Percentiles rank a stretch among this genome's conserved stretches.
phyloP scores from a whole-genome alignment of 1,139 yeast species.

The Sugiyamaella castrensis region DNA sequence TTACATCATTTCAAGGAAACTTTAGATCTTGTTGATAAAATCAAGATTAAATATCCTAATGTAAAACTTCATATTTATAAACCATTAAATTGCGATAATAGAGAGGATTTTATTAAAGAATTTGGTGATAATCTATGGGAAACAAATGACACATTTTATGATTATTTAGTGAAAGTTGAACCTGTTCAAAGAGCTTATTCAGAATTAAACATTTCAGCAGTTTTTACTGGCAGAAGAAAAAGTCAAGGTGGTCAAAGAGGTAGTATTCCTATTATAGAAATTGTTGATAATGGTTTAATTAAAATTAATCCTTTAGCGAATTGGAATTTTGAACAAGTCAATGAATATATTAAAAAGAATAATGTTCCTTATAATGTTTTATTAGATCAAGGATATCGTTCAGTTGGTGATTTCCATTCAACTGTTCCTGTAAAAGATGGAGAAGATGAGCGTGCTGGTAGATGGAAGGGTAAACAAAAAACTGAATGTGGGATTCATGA shows the following conservation, averaged over 20 bases:
- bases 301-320: conserved; percentile 87
- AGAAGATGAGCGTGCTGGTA: conserved; percentile 92
- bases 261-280: conserved; percentile 74
- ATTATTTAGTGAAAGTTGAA: conserved; percentile 85
- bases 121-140: conserved; percentile 86
- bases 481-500: conserved; percentile 97
- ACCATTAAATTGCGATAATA: conserved; percentile 58
- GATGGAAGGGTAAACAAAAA: conserved; percentile 92
- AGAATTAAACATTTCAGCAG: conserved; percentile 70
- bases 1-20: conserved; percentile 94
- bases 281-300: conserved; percentile 61
- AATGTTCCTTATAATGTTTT: conserved; percentile 82
- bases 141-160: conserved; percentile 74
- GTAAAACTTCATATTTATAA: conserved; percentile 57
- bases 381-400: conserved; percentile 81
- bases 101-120: conserved; percentile 59
- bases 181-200: conserved; percentile 85
- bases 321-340: conserved; percentile 77
- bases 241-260: conserved; percentile 88
- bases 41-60: conserved; percentile 55
- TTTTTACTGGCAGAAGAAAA: conserved; percentile 86
- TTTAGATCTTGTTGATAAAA: conserved; percentile 60
- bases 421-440: conserved; percentile 87
- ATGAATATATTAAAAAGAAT: conserved; percentile 62
- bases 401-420: conserved; percentile 95